These are phyloP conservation scores for Hypoxylon cercidicola DNA, from an alignment of 495 filamentous ascomycete species.

Conservation along the genomic window DNA sequence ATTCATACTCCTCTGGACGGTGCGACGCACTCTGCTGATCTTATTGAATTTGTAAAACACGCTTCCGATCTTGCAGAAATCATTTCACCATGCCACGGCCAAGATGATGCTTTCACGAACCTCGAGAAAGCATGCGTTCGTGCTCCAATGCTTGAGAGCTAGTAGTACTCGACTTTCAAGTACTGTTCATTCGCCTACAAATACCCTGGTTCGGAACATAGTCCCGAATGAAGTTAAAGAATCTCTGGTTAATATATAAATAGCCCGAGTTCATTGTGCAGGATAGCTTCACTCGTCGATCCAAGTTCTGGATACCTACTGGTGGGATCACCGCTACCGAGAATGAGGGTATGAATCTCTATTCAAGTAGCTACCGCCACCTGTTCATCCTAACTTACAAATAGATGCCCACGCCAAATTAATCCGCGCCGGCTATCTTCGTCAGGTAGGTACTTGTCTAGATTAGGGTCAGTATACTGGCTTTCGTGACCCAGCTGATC, in stretches of 20 bases:
- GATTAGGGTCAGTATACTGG: neutral
- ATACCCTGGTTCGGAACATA: slow-evolving; percentile 26
- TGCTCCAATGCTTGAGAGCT: slow-evolving; percentile 11
- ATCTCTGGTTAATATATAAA: slow-evolving; percentile 8
- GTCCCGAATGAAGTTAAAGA: neutral
- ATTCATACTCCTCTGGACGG: neutral
- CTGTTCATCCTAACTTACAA: slow-evolving; percentile 23
- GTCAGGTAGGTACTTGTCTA: slow-evolving; percentile 64
- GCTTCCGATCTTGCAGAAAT: neutral
- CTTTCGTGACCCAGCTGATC: slow-evolving; percentile 16
- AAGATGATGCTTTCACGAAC: slow-evolving; percentile 38
- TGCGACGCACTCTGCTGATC: neutral
- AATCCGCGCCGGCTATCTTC: slow-evolving; percentile 80
- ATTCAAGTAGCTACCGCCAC: neutral
- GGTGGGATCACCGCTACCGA: slow-evolving; percentile 72
- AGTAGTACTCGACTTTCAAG: slow-evolving; percentile 13
- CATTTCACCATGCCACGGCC: slow-evolving; percentile 22
- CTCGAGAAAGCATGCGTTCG: slow-evolving; percentile 18
- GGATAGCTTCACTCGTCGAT: slow-evolving; percentile 61
- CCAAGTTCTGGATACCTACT: slow-evolving; percentile 80
- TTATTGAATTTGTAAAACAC: neutral
- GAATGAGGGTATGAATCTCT: slow-evolving; percentile 56
- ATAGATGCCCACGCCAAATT: slow-evolving; percentile 79
- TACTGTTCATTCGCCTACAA: slow-evolving; percentile 3
- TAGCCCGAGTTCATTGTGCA: slow-evolving; percentile 12